phyloP scores from a whole-genome alignment of 1,139 yeast genomes.

The Keqinozyma sinolaborantium region DNA sequence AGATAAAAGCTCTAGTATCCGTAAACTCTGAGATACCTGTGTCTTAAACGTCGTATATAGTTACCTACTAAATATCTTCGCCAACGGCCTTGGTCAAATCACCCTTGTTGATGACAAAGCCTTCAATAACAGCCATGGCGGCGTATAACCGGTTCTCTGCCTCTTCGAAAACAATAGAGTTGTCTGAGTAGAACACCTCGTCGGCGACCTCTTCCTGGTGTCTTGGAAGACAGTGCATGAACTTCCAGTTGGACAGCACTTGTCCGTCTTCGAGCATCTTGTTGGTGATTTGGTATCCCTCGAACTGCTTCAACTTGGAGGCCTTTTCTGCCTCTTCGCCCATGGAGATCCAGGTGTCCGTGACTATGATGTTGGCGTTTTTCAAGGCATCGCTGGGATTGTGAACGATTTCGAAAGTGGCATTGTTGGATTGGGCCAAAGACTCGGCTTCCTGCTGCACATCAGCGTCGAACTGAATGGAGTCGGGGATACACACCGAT shows the following conservation, averaged over 20 bases:
- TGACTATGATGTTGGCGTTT: slow-evolving; percentile 77
- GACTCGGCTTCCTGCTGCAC: slow-evolving; percentile 54
- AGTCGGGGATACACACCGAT: slow-evolving; percentile 76
- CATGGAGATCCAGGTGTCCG: slow-evolving; percentile 99
- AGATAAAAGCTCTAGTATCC: too few species aligned
- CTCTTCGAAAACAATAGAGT: slow-evolving; percentile 86
- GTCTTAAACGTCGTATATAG: too few species aligned
- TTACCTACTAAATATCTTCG: slow-evolving; percentile 5
- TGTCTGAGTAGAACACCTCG: slow-evolving; percentile 81
- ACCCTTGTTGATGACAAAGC: slow-evolving; percentile 82
- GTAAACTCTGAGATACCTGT: too few species aligned
- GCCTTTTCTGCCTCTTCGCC: slow-evolving; percentile 85
- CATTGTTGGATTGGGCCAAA: slow-evolving; percentile 50
- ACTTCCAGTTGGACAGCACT: slow-evolving; percentile 71
- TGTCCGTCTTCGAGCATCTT: slow-evolving; percentile 54
- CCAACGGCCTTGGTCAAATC: slow-evolving; percentile 27
- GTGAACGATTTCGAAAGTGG: slow-evolving; percentile 59
- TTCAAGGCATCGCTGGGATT: slow-evolving; percentile 72
- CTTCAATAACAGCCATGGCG: slow-evolving; percentile 91
- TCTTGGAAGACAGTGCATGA: slow-evolving; percentile 97
- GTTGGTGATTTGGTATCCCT: slow-evolving; percentile 78
- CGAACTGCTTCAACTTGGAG: slow-evolving; percentile 72
- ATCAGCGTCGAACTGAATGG: slow-evolving; percentile 59
- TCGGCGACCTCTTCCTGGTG: slow-evolving; percentile 92
- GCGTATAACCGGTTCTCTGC: slow-evolving; percentile 96